These are phyloP conservation scores for Sclerotinia sclerotiorum DNA, from an alignment of 2,329 filamentous ascomycete genomes.

Conservation along the genomic window DNA sequence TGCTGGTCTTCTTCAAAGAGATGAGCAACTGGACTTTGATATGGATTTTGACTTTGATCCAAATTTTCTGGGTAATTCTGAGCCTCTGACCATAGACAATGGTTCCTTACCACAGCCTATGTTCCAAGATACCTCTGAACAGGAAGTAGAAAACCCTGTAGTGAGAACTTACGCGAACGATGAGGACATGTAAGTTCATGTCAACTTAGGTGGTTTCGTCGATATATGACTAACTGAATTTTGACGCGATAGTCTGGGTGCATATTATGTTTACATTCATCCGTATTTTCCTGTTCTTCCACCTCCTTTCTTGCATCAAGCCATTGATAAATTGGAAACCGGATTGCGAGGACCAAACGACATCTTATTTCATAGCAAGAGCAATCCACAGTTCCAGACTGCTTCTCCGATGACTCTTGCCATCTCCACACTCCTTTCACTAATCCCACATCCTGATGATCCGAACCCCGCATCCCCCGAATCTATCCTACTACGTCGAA, in stretches of 20 bases:
- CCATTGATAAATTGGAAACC: constrained; percentile 31
- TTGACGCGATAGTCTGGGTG: constrained; percentile 44
- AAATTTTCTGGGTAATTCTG: neutral
- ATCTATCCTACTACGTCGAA: constrained; percentile 47
- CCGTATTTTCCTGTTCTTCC: constrained; percentile 52
- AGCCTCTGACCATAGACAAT: constrained; percentile 21
- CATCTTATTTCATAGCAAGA: constrained; percentile 41
- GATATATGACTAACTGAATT: neutral
- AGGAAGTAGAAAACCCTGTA: neutral
- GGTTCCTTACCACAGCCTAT: constrained; percentile 25
- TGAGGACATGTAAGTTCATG: constrained; percentile 34
- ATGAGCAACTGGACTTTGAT: constrained; percentile 11
- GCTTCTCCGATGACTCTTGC: constrained; percentile 48
- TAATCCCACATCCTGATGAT: constrained; percentile 47
- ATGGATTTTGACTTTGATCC: constrained; percentile 11
- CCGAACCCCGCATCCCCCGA: constrained; percentile 39
- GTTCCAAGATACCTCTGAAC: constrained; percentile 23
- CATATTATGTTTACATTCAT: constrained; percentile 54
- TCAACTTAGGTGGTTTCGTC: neutral
- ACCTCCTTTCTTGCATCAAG: constrained; percentile 41
- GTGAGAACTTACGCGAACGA: constrained; percentile 34
- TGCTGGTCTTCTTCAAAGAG: constrained; percentile 16
- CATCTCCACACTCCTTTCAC: constrained; percentile 49
- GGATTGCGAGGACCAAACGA: constrained; percentile 35
- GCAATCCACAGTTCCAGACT: constrained; percentile 43